Evolutionary conservation across 345 rosid species (phyloP).

Genomic region (Heritiera fomes): DNA sequence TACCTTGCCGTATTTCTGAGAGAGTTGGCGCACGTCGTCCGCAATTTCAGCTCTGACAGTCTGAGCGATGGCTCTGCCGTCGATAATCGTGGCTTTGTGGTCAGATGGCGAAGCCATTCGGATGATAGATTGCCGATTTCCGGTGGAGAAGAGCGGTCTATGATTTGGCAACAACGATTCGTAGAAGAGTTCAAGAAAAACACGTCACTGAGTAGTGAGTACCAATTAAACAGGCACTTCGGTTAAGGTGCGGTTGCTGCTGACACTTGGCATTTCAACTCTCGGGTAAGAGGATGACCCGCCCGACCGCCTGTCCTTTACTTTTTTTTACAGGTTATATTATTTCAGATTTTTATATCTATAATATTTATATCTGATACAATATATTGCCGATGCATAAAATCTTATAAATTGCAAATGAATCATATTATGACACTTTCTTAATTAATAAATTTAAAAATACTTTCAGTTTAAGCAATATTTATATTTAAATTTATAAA

Average conservation of each 20-base stretch:
- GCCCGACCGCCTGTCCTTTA: too few species aligned
- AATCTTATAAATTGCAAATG: too few species aligned
- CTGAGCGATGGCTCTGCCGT: constrained; percentile 75
- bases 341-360: too few species aligned
- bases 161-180: neutral
- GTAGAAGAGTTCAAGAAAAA: neutral
- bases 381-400: too few species aligned
- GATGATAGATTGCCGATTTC: neutral
- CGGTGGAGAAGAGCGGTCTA: neutral
- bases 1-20: constrained; percentile 74
- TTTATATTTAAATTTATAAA: too few species aligned
- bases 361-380: too few species aligned
- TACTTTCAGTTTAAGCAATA: too few species aligned
- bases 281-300: neutral
- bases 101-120: constrained; percentile 56
- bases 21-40: constrained; percentile 61
- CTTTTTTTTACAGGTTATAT: too few species aligned
- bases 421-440: too few species aligned
- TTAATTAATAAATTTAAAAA: too few species aligned
- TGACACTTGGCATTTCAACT: neutral
- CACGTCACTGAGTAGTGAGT: neutral
- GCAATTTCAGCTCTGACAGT: constrained; percentile 84
- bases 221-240: neutral
- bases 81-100: constrained; percentile 61
- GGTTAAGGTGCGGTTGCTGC: neutral